These are phyloP conservation scores for Pythium scleroteichum DNA, from an alignment of 352 stramenopile species.

Conservation along the genomic window DNA sequence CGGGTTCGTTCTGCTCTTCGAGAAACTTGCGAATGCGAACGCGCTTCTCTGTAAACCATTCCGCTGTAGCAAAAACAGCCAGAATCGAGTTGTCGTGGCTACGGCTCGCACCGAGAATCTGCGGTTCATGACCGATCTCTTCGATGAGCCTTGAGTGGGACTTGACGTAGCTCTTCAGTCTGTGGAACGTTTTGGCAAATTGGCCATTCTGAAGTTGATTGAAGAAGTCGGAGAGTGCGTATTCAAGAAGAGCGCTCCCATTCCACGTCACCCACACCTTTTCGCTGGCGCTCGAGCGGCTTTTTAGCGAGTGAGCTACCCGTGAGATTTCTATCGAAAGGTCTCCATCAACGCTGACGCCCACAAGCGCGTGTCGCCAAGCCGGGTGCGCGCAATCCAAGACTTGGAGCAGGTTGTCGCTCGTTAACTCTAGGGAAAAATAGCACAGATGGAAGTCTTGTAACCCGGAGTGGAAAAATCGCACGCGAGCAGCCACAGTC, in stretches of 20 bases:
- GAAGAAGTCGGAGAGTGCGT: constrained; percentile 9
- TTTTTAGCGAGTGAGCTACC: background rate
- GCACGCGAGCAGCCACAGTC: constrained; percentile 32
- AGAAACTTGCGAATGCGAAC: constrained; percentile 50
- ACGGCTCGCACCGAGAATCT: background rate
- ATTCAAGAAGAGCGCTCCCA: constrained; percentile 8
- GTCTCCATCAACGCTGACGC: constrained; percentile 23
- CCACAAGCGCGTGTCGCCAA: constrained; percentile 12
- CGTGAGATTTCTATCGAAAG: background rate
- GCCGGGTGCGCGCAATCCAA: constrained; percentile 9
- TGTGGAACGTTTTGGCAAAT: constrained; percentile 11
- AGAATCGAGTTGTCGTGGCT: constrained; percentile 13
- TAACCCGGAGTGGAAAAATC: constrained; percentile 40
- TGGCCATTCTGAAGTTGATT: constrained; percentile 16
- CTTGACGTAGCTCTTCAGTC: constrained; percentile 18
- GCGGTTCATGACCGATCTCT: constrained; percentile 28
- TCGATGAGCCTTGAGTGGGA: constrained; percentile 19
- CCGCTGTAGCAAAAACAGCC: constrained; percentile 1
- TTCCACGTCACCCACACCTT: constrained; percentile 19
- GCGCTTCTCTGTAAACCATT: constrained; percentile 57
- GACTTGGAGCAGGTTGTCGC: constrained; percentile 1
- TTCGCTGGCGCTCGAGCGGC: background rate
- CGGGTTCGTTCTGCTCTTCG: constrained; percentile 26
- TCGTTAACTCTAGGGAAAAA: background rate
- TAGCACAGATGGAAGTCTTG: constrained; percentile 33